Percentiles rank a stretch among this genome's conserved stretches.
These are phyloP conservation scores for Coffea eugenioides DNA, from an alignment of 257 asterid genomes.

Conservation along the genomic window DNA sequence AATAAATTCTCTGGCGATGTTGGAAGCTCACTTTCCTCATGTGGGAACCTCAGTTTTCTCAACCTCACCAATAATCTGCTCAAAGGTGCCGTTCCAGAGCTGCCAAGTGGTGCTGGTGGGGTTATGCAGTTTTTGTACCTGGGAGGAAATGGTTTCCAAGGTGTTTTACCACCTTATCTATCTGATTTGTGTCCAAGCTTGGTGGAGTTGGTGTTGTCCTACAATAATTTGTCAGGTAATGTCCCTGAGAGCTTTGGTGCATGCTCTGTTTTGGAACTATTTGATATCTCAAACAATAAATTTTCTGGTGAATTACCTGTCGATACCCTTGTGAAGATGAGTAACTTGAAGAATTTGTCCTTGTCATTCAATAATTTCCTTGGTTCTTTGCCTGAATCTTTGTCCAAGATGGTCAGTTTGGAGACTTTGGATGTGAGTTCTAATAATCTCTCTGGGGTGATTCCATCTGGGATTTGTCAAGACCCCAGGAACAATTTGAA, in stretches of 20 bases:
- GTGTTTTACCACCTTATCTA: constrained; percentile 44
- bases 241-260: constrained; percentile 58
- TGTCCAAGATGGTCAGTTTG: constrained; percentile 49
- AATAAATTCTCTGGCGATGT: constrained; percentile 63
- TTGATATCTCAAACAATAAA: constrained; percentile 65
- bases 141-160: constrained; percentile 51
- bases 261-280: constrained; percentile 56
- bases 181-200: constrained; percentile 62
- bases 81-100: constrained; percentile 53
- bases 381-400: constrained; percentile 72
- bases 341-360: constrained; percentile 51
- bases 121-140: constrained; percentile 59
- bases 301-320: constrained; percentile 82
- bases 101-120: constrained; percentile 38
- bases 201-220: constrained; percentile 63
- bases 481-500: constrained; percentile 51
- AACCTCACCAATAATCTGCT: constrained; percentile 73
- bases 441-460: constrained; percentile 60
- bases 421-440: constrained; percentile 86
- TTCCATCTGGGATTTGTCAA: constrained; percentile 73
- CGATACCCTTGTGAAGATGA: constrained; percentile 49
- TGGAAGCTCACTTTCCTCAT: constrained; percentile 49
- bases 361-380: constrained; percentile 65
- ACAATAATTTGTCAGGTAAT: constrained; percentile 59
- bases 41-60: constrained; percentile 54